Evolutionary conservation across 164 flowering plant genomes (phyloP), one percentile per base, ranked within the genome.

Genomic region (Nymphaea colorata): DNA sequence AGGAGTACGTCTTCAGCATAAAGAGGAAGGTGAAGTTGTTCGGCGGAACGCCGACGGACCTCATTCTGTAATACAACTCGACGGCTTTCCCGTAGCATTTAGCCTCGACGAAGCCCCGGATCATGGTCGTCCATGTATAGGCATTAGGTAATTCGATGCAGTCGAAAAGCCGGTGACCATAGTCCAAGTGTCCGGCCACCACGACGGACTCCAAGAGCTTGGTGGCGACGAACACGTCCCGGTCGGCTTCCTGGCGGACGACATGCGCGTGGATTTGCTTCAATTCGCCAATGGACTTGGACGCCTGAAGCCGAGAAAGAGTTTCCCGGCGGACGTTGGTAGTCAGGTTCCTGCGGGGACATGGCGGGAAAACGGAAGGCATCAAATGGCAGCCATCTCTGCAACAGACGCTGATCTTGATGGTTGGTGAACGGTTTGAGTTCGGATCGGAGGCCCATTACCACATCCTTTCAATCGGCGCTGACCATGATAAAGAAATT

Each of bases 61-160:
- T 61, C 77, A 71, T 74, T 57, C 53, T 41, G 41, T 14, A 5
- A 53, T 67, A 74, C 68, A 63, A 67, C 16, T 67, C 64, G 42
- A 74, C 66, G 5, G 76, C 73, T 5, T 53, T 63, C 7, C 44
- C 41, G 3, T 66, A 70, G 67, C 17, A 44, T 44, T 67, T 70
- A 15, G 36, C 14, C 16, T 25, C 42, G 2, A 70, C 73, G 41
- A 66, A 74, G 43, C 76, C 73, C 63, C 77, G 47, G 44, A 74
- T 74, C 71, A 70, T 59, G 66, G 77, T 61, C 60, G 73, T 74
- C 77, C 73, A 74, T 3, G 74, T 61, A 57, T 70, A 74, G 41
- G 73, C 41, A 17, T 61, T 61, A 5, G 74, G 68, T 1, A 5
- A 16, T 59, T 64, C 65, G 7, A 75, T 71, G 47, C 42, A 4